These are phyloP conservation scores for Saturnispora dispora DNA, from an alignment of 805 yeast genomes.

Conservation along the genomic window DNA sequence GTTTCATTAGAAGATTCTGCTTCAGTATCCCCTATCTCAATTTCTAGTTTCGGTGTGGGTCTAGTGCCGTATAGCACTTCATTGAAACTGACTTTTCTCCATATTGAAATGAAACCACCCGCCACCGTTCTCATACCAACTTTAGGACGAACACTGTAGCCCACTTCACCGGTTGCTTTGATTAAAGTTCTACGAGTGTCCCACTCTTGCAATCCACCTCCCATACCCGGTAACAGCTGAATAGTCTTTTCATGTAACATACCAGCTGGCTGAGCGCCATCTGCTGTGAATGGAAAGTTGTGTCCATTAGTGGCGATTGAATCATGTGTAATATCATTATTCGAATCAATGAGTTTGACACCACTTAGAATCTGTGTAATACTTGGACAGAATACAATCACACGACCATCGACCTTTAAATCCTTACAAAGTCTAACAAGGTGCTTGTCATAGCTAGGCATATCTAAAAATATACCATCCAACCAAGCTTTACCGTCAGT, in stretches of 20 bases:
- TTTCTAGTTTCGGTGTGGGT: conserved; percentile 2
- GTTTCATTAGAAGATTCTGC: background rate
- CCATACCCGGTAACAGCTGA: conserved; percentile 39
- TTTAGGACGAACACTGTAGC: conserved; percentile 40
- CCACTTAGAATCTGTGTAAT: conserved; percentile 39
- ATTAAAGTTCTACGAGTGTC: conserved; percentile 34
- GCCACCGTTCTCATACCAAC: conserved; percentile 40
- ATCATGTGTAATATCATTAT: conserved; percentile 9
- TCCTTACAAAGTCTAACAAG: conserved; percentile 26
- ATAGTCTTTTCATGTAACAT: conserved; percentile 26
- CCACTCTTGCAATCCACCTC: conserved; percentile 46
- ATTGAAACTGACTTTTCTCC: conserved; percentile 25
- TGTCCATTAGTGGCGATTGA: background rate
- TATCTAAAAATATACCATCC: conserved; percentile 38
- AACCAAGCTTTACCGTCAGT: conserved; percentile 25
- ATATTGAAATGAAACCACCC: conserved; percentile 43
- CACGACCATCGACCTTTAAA: conserved; percentile 34
- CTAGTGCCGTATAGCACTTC: conserved; percentile 6
- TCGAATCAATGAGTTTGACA: conserved; percentile 22
- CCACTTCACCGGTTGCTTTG: conserved; percentile 33
- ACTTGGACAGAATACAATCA: conserved; percentile 40
- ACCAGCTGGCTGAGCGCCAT: background rate
- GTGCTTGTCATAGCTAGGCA: conserved; percentile 35
- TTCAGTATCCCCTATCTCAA: background rate
- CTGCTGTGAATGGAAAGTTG: background rate